Evolutionary conservation across 2,329 filamentous ascomycete species (phyloP), one percentile per base, ranked within the genome.

Genomic region (Mollisia scopiformis): DNA sequence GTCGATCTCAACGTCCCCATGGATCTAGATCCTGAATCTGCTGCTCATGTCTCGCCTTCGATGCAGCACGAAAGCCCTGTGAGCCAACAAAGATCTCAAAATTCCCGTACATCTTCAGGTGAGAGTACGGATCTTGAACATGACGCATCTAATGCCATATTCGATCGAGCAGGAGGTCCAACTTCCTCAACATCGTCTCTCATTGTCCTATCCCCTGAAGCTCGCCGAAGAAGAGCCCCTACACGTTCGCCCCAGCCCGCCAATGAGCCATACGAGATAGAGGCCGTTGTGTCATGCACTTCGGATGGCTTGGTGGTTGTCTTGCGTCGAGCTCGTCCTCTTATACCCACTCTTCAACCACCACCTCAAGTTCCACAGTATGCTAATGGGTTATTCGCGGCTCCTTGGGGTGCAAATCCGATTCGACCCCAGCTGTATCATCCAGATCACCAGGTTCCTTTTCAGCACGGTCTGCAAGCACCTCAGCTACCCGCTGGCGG

Each of bases 221-320:
- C 65, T 41, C 57, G 52, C 21, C 66, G 71, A 19, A 50, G 46
- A 27, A 39, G 23, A 25, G 41, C 41, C 14, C 52, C 53, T 6
- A 28, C 27, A 3, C 41, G 2, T 11, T 31, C 33, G 14, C 56
- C 62, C 14, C 68, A 64, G 35, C 68, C 71, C 14, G 71, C 73
- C 28, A 68, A 69, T 0, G 72, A 78, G 6, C 75, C 82, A 1
- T 80, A 92, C 55, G 91, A 96, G 75, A 79, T 96, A 3, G 92
- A 96, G 76, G 92, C 92, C 2, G 91, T 96, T n/a, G 88, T 96
- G 5, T 96, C 92, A 0, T 96, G 92, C 75, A 92, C 92, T 2
- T 96, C 92, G 0, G 92, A 96, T 73, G 92, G 92, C 0, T 79
- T 96, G 0, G 91, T 96, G 2, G 91, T 96, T 7, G 88, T 94